These are phyloP conservation scores for Ascochyta rabiei DNA, from an alignment of 2,329 filamentous ascomycete genomes.

Conservation along the genomic window DNA sequence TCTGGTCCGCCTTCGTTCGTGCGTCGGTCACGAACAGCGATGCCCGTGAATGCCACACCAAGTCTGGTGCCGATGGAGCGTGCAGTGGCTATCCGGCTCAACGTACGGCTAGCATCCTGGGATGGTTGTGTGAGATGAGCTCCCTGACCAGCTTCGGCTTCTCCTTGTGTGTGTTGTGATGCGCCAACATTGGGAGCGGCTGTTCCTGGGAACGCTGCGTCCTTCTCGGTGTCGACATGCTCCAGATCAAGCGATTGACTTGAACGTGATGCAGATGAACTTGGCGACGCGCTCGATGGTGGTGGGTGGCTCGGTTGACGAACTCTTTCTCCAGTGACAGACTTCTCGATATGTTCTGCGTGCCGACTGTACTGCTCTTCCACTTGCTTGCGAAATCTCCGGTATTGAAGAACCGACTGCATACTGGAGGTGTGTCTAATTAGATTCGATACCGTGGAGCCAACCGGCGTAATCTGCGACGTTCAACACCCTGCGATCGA, in stretches of 20 bases:
- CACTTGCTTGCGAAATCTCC: constrained; percentile 23
- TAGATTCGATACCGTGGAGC: background rate
- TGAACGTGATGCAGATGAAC: background rate
- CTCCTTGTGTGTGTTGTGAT: background rate
- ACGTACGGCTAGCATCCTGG: background rate
- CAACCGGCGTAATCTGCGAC: background rate
- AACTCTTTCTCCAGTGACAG: background rate
- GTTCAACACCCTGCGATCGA: background rate
- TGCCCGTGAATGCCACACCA: constrained; percentile 44
- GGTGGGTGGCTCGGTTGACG: background rate
- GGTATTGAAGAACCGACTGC: constrained; percentile 38
- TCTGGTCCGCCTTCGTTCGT: constrained; percentile 42
- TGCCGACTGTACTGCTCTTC: constrained; percentile 15
- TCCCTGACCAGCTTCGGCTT: background rate
- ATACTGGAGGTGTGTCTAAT: constrained; percentile 12
- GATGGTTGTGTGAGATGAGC: background rate
- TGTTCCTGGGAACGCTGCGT: background rate
- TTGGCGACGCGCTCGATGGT: background rate
- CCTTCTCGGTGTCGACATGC: background rate
- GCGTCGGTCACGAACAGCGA: constrained; percentile 43
- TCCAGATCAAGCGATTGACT: background rate
- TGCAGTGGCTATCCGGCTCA: constrained; percentile 28
- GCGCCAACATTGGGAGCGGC: background rate
- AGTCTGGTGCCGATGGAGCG: constrained; percentile 41
- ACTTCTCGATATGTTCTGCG: constrained; percentile 2